phyloP scores from a whole-genome alignment of 139 green algal species.

The Yamagishiella unicocca region DNA sequence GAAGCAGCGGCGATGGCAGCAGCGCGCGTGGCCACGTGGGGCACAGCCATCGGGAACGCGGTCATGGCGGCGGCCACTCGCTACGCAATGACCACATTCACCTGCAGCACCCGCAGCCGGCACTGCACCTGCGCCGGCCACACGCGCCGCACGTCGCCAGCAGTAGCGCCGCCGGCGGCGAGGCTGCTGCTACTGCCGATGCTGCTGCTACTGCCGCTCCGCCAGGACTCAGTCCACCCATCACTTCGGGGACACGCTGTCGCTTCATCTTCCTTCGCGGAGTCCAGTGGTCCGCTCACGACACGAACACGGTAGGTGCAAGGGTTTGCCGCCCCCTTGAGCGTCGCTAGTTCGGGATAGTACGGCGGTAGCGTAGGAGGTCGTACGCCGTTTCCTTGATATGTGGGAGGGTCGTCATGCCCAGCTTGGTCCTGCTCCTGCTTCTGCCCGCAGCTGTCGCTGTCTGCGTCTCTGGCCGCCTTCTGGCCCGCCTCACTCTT shows the following conservation, averaged over 20 bases:
- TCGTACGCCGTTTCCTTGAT: no score
- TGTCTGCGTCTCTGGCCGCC: constrained; percentile 62
- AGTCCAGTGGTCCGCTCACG: constrained; percentile 60
- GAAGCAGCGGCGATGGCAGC: no score
- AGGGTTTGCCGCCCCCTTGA: no score
- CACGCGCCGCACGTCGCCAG: not conserved
- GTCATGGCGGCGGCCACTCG: no score
- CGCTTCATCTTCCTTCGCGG: constrained; percentile 68
- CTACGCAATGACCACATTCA: constrained; percentile 17
- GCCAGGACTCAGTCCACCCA: not conserved
- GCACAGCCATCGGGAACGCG: no score
- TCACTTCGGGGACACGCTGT: constrained; percentile 2
- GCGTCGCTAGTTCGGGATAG: no score
- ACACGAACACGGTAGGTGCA: constrained; percentile 49
- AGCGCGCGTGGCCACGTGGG: no score
- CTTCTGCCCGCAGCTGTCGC: not conserved
- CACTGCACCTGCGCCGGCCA: not conserved
- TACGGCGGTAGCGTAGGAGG: no score
- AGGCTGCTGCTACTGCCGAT: not conserved
- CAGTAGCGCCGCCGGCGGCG: not conserved
- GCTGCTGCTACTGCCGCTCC: not conserved
- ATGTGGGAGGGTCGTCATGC: no score
- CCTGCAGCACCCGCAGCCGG: not conserved
- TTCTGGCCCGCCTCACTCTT: constrained; percentile 67
- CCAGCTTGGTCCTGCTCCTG: not conserved